These are phyloP conservation scores for Fusarium compactum DNA, from an alignment of 2,329 filamentous ascomycete genomes.

Conservation along the genomic window DNA sequence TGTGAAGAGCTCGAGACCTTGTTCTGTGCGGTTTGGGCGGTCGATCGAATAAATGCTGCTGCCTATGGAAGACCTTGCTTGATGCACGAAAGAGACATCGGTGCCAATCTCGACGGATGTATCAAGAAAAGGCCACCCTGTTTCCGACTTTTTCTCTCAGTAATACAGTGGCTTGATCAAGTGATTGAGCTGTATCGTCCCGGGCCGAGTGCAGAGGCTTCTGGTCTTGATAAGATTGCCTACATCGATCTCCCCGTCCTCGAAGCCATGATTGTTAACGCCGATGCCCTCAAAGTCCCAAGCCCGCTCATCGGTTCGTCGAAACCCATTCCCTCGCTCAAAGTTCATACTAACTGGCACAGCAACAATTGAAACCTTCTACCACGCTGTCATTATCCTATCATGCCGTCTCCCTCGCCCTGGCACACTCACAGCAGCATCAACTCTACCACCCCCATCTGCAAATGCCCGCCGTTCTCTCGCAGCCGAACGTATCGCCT, in stretches of 20 bases:
- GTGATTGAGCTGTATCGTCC: constrained; percentile 72
- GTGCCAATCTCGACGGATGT: constrained; percentile 64
- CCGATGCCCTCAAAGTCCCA: constrained; percentile 63
- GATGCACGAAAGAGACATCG: constrained; percentile 71
- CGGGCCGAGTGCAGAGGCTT: constrained; percentile 56
- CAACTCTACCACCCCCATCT: constrained; percentile 59
- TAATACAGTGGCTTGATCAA: constrained; percentile 67
- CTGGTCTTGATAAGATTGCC: constrained; percentile 57
- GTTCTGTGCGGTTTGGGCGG: constrained; percentile 70
- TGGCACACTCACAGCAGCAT: constrained; percentile 55
- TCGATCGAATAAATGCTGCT: constrained; percentile 70
- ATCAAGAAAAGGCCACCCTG: constrained; percentile 64
- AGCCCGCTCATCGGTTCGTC: constrained; percentile 63
- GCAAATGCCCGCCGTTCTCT: constrained; percentile 69
- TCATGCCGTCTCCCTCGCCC: constrained; percentile 67
- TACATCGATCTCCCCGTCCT: constrained; percentile 68
- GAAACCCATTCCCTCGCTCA: accelerated
- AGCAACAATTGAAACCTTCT: constrained; percentile 73
- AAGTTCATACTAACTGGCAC: constrained; percentile 32
- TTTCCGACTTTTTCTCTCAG: constrained; percentile 68
- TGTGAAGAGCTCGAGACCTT: constrained; percentile 61
- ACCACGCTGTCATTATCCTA: constrained; percentile 73
- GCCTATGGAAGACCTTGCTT: constrained; percentile 70
- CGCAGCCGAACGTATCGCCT: constrained; percentile 68
- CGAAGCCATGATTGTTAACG: constrained; percentile 68